Percentiles rank a stretch among this genome's conserved stretches.
phyloP scores from a whole-genome alignment of 1,139 yeast species.

The Yamadazyma oceani region DNA sequence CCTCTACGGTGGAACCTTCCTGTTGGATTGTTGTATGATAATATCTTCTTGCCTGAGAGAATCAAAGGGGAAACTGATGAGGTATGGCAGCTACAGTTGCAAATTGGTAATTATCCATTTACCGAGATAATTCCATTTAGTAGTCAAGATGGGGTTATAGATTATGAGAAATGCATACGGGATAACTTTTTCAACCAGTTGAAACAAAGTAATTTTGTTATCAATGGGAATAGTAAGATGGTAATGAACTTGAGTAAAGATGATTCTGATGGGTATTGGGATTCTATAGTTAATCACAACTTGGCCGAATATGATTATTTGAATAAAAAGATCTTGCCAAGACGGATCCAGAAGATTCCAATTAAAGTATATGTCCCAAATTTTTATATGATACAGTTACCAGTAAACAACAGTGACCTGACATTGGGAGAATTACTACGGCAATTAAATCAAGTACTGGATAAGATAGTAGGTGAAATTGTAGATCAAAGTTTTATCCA shows the following conservation, averaged over 20 bases:
- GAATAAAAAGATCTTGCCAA: conserved; percentile 36
- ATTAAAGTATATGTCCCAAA: conserved; percentile 56
- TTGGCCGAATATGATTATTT: conserved; percentile 22
- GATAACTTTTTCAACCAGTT: conserved; percentile 70
- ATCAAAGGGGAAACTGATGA: not conserved
- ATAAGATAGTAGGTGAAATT: too few relatives aligned
- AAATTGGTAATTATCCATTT: conserved; percentile 46
- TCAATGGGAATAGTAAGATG: conserved; percentile 71
- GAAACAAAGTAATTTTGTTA: conserved; percentile 74
- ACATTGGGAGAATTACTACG: conserved; percentile 2
- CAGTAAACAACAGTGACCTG: conserved; percentile 30
- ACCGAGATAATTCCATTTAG: conserved; percentile 52
- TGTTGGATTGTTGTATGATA: conserved; percentile 67
- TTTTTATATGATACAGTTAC: conserved; percentile 46
- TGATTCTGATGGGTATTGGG: conserved; percentile 59
- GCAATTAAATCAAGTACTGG: conserved; percentile 1
- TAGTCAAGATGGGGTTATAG: conserved; percentile 14
- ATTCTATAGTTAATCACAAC: conserved; percentile 42
- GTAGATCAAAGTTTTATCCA: conserved; percentile 41
- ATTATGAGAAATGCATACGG: conserved; percentile 34
- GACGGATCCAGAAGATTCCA: conserved; percentile 50
- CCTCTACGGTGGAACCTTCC: conserved; percentile 83
- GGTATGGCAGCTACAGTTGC: conserved; percentile 53
- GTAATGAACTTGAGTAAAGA: conserved; percentile 71
- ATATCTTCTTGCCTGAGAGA: conserved; percentile 25